phyloP scores from a whole-genome alignment of 345 rosid species.

The Abelmoschus esculentus region DNA sequence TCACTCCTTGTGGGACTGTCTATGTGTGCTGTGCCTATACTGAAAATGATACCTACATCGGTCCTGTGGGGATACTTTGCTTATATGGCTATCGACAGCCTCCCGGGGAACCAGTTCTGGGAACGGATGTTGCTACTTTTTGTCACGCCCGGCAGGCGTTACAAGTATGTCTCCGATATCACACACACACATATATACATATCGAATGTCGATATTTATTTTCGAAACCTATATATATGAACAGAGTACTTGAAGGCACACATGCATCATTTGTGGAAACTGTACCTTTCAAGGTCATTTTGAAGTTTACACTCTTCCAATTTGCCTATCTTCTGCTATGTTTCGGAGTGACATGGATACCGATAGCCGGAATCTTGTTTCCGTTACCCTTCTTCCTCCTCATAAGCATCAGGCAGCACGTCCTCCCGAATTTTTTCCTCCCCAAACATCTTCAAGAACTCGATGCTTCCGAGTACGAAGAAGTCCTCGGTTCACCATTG shows the following conservation, averaged over 20 bases:
- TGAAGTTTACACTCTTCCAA: slow-evolving; percentile 58
- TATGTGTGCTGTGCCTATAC: slow-evolving; percentile 42
- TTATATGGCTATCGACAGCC: slow-evolving; percentile 87
- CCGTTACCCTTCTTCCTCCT: slow-evolving; percentile 72
- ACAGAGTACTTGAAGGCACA: slow-evolving; percentile 59
- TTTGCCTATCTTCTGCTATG: slow-evolving; percentile 50
- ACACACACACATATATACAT: too few relatives aligned
- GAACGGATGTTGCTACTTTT: slow-evolving; percentile 45
- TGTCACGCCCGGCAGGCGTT: slow-evolving; percentile 56
- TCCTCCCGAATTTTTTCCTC: slow-evolving; percentile 57
- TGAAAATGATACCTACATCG: slow-evolving; percentile 65
- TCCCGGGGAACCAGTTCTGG: slow-evolving; percentile 42
- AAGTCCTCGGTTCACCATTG: slow-evolving; percentile 43
- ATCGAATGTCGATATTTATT: too few relatives aligned
- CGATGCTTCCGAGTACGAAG: slow-evolving; percentile 72
- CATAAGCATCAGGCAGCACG: slow-evolving; percentile 47
- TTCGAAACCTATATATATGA: not conserved
- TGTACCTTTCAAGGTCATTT: slow-evolving; percentile 59
- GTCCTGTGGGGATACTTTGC: slow-evolving; percentile 90
- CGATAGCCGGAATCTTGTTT: slow-evolving; percentile 45
- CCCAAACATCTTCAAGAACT: slow-evolving; percentile 57
- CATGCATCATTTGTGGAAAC: slow-evolving; percentile 72
- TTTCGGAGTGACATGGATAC: slow-evolving; percentile 38
- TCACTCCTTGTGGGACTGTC: slow-evolving; percentile 58
- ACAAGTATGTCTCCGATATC: slow-evolving; percentile 30